Evolutionary conservation across 2,329 filamentous ascomycete species (phyloP), one percentile per base, ranked within the genome.

Genomic region (Aspergillus phoenicis): DNA sequence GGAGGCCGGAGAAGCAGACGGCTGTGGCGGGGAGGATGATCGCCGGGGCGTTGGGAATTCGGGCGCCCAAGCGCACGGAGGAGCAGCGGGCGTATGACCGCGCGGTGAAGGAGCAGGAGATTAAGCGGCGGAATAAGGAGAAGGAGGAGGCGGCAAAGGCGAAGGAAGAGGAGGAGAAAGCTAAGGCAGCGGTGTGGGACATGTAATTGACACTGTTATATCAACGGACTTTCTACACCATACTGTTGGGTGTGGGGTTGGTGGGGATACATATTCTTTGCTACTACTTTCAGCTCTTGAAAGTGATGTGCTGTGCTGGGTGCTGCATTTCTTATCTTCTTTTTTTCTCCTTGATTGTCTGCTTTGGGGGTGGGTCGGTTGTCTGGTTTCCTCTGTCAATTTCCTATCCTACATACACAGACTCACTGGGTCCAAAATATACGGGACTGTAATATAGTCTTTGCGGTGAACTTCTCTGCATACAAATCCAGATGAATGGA

Each of bases 1-100:
- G 71, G 13, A 81, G 91, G 41, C 94, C 93, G 0, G 93, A 97
- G 78, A 99, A 97, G 82, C 96, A 93, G 64, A 96, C 96, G 63
- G 91, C 93, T 0, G 92, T 96, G 41, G 95, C 95, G 5, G 86
- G 90, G 63, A 84, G 95, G 61, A 84, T 99, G 85, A 98, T 99
- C 74, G 93, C 92, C 0, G 91, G 90, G 3, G 93, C 91, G 0
- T 80, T 98, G 66, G 95, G 95, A 0, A 85, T 97, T 58, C 87
- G 88, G 71, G 87, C 89, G 36, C 91, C 92, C 33, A 89, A 87
- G 80, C 85, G 89, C 75, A 97, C 92, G 1, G 92, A 96, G 64
- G 93, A 97, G 78, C 91, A 97, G 82, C 85, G 84, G 68, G 91
- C 91, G 57, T 98, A 95, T 74, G 93, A 98, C 70, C 86, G 84